Evolutionary conservation across 2,329 filamentous ascomycete species (phyloP), one percentile per base, ranked within the genome.

Genomic region (Fusarium nelsonii): DNA sequence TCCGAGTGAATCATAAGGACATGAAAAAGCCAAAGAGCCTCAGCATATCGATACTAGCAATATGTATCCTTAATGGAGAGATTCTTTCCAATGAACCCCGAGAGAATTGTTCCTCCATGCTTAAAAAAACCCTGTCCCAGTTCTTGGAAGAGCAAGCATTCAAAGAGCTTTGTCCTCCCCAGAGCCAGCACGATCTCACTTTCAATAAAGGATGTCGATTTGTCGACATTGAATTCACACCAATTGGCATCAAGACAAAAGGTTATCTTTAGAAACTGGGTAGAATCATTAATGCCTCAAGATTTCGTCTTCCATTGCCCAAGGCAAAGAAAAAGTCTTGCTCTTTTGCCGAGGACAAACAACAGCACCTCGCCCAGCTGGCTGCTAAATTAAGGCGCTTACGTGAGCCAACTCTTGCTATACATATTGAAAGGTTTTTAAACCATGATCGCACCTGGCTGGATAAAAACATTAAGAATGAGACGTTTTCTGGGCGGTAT

Each of bases 41-140:
- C 4, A 52, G 32, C n/a, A 14, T 51, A 23, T 52, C 45, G 14
- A 58, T 37, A 23, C 14, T 58, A 26, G 53, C 53, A 10, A 56
- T 56, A 11, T 56, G 16, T 18, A 1, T 56, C 1, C 53, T 49
- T 7, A 56, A 56, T n/a, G 34, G 41, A 49, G 53, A 56, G 18
- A 26, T 56, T 20, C 10, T 56, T 33, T 2, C 1, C 1, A 49
- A 56, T 12, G 18, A 26, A 2, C 15, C 53, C 3, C 18, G 5
- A n/a, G 8, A 56, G 33, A 9, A 33, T 26, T 9, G 2, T 26
- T 33, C n/a, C 26, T 39, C 34, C 2, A 26, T 33, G 10, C 53
- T 48, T 15, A 33, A 56, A 4, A 48, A 39, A 4, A 18, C 43
- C 3, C 2, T 49, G 0, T 20, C 43, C 10, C 10, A 56, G 15